These are phyloP conservation scores for Synura sp. DNA, from an alignment of 352 stramenopile genomes.

Conservation along the genomic window DNA sequence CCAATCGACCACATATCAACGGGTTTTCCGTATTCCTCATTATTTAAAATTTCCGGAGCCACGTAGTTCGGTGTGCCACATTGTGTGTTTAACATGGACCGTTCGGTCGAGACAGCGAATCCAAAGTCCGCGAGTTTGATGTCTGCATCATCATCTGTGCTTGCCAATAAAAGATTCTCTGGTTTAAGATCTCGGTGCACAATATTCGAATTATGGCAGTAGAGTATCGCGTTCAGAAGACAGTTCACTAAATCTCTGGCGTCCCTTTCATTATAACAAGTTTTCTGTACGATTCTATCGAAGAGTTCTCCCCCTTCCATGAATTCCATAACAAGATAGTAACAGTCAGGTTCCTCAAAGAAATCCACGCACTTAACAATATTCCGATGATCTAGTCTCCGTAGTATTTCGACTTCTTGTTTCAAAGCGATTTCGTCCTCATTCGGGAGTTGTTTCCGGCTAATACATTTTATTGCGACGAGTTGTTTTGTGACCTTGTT, in stretches of 20 bases:
- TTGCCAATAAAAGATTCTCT: constrained; percentile 88
- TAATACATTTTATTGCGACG: constrained; percentile 15
- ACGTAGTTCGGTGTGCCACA: constrained; percentile 95
- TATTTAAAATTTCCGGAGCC: constrained; percentile 87
- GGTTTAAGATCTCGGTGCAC: constrained; percentile 89
- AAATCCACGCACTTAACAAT: constrained; percentile 45
- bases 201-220: constrained; percentile 57
- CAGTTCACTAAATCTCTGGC: constrained; percentile 68
- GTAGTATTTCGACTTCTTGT: constrained; percentile 32
- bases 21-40: constrained; percentile 74
- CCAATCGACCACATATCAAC: constrained; percentile 90
- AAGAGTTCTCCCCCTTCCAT: constrained; percentile 92
- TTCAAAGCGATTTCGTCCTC: not conserved
- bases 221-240: constrained; percentile 47
- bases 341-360: constrained; percentile 52
- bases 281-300: constrained; percentile 87
- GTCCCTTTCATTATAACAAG: constrained; percentile 86
- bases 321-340: constrained; percentile 98
- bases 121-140: constrained; percentile 85
- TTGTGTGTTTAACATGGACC: constrained; percentile 81
- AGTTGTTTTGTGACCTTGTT: not conserved
- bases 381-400: constrained; percentile 40
- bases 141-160: constrained; percentile 70
- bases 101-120: constrained; percentile 55
- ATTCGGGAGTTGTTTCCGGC: not conserved